A percentile compares a stretch with the other conserved stretches of the same genome.
These are phyloP conservation scores for Lycium barbarum DNA, from an alignment of 257 asterid species.

Conservation along the genomic window DNA sequence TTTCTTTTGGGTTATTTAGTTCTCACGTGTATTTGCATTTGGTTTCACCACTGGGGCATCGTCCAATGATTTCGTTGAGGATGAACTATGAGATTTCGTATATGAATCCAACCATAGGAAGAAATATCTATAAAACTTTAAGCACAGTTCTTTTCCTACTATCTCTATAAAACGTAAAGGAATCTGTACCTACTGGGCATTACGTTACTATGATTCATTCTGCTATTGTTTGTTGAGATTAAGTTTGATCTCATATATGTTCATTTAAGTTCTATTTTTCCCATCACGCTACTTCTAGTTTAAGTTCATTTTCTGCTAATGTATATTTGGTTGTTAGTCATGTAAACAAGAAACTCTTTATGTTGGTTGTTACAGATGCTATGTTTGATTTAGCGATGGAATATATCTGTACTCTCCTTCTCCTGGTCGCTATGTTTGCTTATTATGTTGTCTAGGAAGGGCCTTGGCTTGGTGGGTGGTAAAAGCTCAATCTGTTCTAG, in stretches of 20 bases:
- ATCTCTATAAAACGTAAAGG: not conserved
- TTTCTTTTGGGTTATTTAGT: constrained; percentile 2
- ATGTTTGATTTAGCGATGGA: not conserved
- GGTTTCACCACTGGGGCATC: not conserved
- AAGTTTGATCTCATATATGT: not conserved
- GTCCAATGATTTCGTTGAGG: not conserved
- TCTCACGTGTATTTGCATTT: not conserved
- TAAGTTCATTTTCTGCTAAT: constrained; percentile 1
- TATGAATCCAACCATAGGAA: not conserved
- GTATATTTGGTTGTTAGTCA: constrained; percentile 1
- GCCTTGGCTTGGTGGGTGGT: constrained; percentile 31
- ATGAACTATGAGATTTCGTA: constrained; percentile 20
- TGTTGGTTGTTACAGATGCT: not conserved
- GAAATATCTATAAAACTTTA: not conserved
- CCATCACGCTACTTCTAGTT: not conserved
- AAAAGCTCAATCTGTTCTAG: constrained; percentile 34
- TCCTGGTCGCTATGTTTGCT: constrained; percentile 7
- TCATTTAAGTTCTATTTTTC: constrained; percentile 3
- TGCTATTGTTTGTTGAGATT: constrained; percentile 24
- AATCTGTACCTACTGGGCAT: not conserved
- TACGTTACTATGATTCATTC: not conserved
- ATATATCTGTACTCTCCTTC: constrained; percentile 2
- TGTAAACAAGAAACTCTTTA: not conserved
- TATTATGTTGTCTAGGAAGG: constrained; percentile 27
- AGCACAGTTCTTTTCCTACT: constrained; percentile 6